A percentile compares a stretch with the other conserved stretches of the same genome.
These are phyloP conservation scores for Colletotrichum kahawae DNA, from an alignment of 2,329 filamentous ascomycete species.

Conservation along the genomic window DNA sequence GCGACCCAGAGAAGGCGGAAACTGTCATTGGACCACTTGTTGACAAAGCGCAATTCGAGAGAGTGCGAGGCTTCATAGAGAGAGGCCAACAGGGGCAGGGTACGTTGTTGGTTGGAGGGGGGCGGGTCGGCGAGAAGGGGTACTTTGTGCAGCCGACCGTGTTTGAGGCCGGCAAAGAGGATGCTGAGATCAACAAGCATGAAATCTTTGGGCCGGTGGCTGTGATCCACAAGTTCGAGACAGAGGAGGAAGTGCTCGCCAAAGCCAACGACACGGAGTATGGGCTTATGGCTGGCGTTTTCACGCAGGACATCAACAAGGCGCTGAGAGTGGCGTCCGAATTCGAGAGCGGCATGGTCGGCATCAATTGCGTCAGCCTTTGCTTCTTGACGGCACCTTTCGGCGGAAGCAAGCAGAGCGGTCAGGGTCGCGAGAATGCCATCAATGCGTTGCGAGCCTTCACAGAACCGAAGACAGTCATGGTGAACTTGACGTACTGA, in stretches of 20 bases:
- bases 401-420: conserved; percentile 55
- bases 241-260: conserved; percentile 59
- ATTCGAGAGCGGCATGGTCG: conserved; percentile 73
- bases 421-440: conserved; percentile 53
- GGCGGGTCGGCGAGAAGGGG: conserved; percentile 43
- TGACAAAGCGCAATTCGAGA: conserved; percentile 52
- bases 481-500: conserved; percentile 43
- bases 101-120: conserved; percentile 40
- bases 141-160: conserved; percentile 52
- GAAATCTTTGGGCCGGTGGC: conserved; percentile 66
- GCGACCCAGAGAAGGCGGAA: conserved; percentile 62
- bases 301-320: conserved; percentile 67
- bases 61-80: conserved; percentile 50
- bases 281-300: conserved; percentile 52
- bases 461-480: conserved; percentile 55
- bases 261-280: conserved; percentile 60
- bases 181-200: conserved; percentile 52
- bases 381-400: conserved; percentile 48
- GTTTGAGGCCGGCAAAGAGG: conserved; percentile 45
- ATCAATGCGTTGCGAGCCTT: conserved; percentile 51
- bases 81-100: conserved; percentile 40
- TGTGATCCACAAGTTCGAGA: conserved; percentile 59
- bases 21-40: conserved; percentile 66
- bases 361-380: conserved; percentile 60
- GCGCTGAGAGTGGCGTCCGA: conserved; percentile 59